Percentiles rank a stretch among this genome's conserved stretches.
These are phyloP conservation scores for Nicotiana rustica DNA, from an alignment of 305 asterid species.

Conservation along the genomic window DNA sequence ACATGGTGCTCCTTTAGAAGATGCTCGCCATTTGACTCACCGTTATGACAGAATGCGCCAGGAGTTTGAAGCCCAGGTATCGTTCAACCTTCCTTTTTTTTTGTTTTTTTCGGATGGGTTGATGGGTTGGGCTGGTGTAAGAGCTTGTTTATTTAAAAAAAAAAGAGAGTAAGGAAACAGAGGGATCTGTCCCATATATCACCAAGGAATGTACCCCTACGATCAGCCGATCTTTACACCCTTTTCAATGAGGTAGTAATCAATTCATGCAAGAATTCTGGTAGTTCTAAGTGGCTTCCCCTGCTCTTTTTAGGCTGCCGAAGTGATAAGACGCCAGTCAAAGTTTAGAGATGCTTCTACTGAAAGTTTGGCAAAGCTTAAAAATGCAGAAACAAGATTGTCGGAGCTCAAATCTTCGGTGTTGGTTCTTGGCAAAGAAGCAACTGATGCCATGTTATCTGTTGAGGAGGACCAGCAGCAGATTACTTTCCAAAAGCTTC, in stretches of 20 bases:
- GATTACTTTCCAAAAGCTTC: conserved; percentile 76
- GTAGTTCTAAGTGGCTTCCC: conserved; percentile 9
- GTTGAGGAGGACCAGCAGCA: conserved; percentile 92
- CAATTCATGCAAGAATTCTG: conserved; percentile 22
- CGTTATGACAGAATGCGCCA: conserved; percentile 84
- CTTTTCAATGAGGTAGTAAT: conserved; percentile 11
- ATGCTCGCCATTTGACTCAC: conserved; percentile 93
- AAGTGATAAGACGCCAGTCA: conserved; percentile 84
- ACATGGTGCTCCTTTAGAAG: conserved; percentile 91
- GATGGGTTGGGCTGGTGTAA: conserved; percentile 3
- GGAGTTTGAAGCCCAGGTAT: conserved; percentile 89
- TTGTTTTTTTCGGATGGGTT: neutral
- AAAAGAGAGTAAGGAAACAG: conserved; percentile 5
- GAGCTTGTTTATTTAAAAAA: neutral
- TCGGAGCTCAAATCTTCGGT: conserved; percentile 78
- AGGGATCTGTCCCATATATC: neutral
- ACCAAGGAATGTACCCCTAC: conserved; percentile 9
- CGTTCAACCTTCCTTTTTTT: conserved; percentile 28
- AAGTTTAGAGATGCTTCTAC: conserved; percentile 80
- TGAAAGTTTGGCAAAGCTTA: conserved; percentile 74
- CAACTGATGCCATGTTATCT: conserved; percentile 83
- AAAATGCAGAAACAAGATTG: conserved; percentile 72
- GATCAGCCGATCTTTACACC: conserved; percentile 13
- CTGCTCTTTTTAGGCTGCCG: conserved; percentile 69
- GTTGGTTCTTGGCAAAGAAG: conserved; percentile 88